Evolutionary conservation across 2,329 filamentous ascomycete species (phyloP).

Genomic region (Colletotrichum spaethianum): DNA sequence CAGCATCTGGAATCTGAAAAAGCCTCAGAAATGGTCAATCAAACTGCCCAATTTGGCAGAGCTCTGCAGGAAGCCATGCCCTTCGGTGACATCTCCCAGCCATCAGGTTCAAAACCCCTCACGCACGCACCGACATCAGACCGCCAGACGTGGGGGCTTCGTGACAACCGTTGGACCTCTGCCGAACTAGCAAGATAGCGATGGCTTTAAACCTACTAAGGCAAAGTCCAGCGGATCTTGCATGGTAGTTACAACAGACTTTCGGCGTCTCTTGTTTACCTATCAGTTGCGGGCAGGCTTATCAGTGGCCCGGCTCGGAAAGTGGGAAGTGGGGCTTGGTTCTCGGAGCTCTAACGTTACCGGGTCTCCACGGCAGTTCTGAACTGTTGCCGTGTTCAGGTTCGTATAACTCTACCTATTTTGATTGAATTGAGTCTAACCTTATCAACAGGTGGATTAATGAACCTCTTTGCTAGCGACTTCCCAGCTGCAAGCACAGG

Average conservation of each 20-base stretch:
- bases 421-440: neutral
- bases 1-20: neutral
- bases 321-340: constrained; percentile 16
- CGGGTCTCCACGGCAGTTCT: constrained; percentile 5
- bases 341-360: neutral
- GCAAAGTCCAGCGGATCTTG: neutral
- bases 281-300: constrained; percentile 17
- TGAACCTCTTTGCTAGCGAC: neutral
- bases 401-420: no score
- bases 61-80: neutral
- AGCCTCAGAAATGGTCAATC: neutral
- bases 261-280: neutral
- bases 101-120: neutral
- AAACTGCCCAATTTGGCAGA: neutral
- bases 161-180: neutral
- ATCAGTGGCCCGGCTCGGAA: constrained; percentile 21
- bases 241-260: neutral
- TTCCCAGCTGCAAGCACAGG: no score
- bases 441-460: neutral
- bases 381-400: no score
- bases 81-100: neutral
- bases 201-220: neutral
- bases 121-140: neutral
- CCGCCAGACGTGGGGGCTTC: neutral
- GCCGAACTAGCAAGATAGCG: neutral